A percentile compares a stretch with the other conserved stretches of the same genome.
Conservation (phyloP, 1,284 basidiomycete genomes). For the Tetrapyrgos nigripes region DNA sequence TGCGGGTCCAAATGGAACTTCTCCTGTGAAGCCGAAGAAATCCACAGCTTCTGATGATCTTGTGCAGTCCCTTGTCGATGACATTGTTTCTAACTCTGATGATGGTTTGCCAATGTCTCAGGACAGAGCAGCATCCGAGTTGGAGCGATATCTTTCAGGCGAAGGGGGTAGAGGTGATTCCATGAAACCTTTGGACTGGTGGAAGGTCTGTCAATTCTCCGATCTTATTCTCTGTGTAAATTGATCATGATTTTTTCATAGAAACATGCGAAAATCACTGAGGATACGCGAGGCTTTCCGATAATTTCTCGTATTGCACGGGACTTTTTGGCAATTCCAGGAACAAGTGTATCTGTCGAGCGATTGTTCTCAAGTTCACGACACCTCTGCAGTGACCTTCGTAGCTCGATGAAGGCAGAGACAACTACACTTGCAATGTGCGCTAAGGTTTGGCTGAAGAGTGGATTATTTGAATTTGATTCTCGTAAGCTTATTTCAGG, state of each 20-base stretch:
- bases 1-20: background rate
- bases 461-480: constrained; percentile 19
- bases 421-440: constrained; percentile 14
- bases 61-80: background rate
- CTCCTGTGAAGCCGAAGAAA: background rate
- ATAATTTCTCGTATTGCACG: constrained; percentile 22
- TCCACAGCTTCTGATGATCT: background rate
- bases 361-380: constrained; percentile 30
- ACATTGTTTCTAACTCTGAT: background rate
- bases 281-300: constrained; percentile 5
- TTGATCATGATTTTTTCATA: background rate
- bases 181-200: constrained; percentile 19
- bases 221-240: no score
- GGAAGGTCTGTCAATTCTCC: constrained; percentile 25
- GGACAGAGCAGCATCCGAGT: no score
- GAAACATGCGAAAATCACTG: background rate
- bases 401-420: constrained; percentile 24
- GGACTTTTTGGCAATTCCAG: constrained; percentile 30
- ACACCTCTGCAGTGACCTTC: constrained; percentile 24
- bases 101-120: no score
- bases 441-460: constrained; percentile 28
- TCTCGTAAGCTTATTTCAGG: background rate
- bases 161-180: constrained; percentile 11
- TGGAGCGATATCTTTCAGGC: no score
- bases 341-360: no score